phyloP scores from a whole-genome alignment of 176 grass and related monocot species.

The Themeda triandra region DNA sequence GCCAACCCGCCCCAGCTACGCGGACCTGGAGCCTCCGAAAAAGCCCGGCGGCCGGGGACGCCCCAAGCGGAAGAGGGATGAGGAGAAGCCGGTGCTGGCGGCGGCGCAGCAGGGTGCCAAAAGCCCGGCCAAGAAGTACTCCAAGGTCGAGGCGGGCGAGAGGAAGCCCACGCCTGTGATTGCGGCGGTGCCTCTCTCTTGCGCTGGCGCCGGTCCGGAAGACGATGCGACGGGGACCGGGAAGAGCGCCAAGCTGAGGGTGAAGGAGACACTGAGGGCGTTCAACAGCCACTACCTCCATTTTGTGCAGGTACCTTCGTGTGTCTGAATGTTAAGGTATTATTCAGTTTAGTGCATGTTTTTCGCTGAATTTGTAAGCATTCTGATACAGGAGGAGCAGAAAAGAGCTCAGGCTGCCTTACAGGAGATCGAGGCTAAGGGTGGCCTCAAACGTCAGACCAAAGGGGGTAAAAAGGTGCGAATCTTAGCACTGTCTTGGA shows the following conservation, averaged over 20 bases:
- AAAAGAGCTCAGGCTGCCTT: slow-evolving; percentile 37
- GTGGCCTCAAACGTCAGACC: slow-evolving; percentile 14
- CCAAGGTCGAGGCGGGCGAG: slow-evolving; percentile 8
- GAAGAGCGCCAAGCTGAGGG: slow-evolving; percentile 56
- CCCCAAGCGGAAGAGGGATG: slow-evolving; percentile 38
- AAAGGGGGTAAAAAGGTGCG: slow-evolving; percentile 27
- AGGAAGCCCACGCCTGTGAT: background rate
- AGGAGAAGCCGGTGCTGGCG: slow-evolving; percentile 7
- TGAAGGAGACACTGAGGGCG: slow-evolving; percentile 66
- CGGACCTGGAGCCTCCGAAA: slow-evolving; percentile 22
- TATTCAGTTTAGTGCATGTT: background rate
- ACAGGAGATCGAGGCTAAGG: slow-evolving; percentile 42
- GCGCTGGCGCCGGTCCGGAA: background rate
- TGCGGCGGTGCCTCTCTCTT: slow-evolving; percentile 10
- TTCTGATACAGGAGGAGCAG: slow-evolving; percentile 44
- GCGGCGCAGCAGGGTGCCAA: background rate
- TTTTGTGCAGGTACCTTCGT: slow-evolving; percentile 55
- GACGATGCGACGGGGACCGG: slow-evolving; percentile 7
- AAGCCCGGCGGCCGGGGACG: slow-evolving; percentile 12
- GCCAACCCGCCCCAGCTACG: background rate
- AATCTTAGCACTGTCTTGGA: background rate
- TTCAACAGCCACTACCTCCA: slow-evolving; percentile 81
- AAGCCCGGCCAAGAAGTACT: background rate
- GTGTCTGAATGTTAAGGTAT: background rate
- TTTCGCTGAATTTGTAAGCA: background rate